Evolutionary conservation across 164 flowering plant genomes (phyloP), one percentile per base, ranked within the genome.

Genomic region (Chimonanthus praecox): DNA sequence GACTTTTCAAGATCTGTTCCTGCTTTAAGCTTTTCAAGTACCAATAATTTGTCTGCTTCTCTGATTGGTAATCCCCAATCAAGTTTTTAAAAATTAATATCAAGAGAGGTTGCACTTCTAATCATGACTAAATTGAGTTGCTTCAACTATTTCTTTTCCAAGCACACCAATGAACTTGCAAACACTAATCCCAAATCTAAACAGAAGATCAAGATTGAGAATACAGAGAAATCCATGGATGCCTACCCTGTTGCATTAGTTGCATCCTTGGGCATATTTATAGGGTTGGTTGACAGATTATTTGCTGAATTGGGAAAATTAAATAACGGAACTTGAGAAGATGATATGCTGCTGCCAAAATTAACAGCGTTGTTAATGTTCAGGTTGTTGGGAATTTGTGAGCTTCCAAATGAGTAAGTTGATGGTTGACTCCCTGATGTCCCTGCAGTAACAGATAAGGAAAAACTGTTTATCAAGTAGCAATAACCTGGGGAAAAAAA

Each of bases 151-250:
- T 20, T 63, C 66, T 63, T 54, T 10, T 54, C 61, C 61, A 63
- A 63, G 33, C 21, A 63, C 10, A n/a, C 66, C 60, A 54, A 54
- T 54, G 60, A 13, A 44, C 44, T 4, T 50, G 50, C 2, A 49
- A 70, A 15, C 44, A 33, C 18, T 4, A 47, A 33, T 33, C 18
- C 20, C 50, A 16, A 46, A 13, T n/a, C 60, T 15, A 45, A 6
- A 64, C 15, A 15, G 15, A 75, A 7, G 49, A 70, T 54, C 58
- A 54, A 50, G n/a, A 79, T 88, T 82, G 82, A 87, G 90, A 64
- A 61, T 5, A 68, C 64, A 33, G 63, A 67, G 67, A 5, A 46
- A 68, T 44, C 71, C 61, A 51, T 58, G 51, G 77, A 44, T 71
- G 82, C 70, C 69, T 58, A 70, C 49, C 67, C 82, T 66, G 50